Percentiles rank a stretch among this genome's conserved stretches.
Evolutionary conservation across 352 stramenopile species (phyloP).

Genomic region (Globisporangium orthogonon): DNA sequence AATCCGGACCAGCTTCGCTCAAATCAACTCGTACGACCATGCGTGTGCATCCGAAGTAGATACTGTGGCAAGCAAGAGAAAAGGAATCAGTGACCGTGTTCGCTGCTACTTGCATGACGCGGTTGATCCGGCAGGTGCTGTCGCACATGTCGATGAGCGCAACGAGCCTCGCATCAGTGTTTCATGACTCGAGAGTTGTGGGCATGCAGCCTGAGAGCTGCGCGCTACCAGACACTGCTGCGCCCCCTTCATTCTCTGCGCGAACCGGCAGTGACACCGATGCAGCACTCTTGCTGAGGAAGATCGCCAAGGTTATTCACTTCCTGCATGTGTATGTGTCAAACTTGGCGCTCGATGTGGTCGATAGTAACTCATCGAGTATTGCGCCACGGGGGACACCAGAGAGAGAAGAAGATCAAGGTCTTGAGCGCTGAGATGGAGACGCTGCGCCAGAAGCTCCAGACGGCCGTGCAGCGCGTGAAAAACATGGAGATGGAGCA

Average conservation of each 20-base stretch:
- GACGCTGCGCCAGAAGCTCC: constrained; percentile 32
- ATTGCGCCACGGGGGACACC: background rate
- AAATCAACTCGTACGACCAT: constrained; percentile 19
- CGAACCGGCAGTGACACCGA: constrained; percentile 1
- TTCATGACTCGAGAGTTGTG: background rate
- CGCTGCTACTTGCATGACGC: background rate
- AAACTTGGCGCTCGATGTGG: background rate
- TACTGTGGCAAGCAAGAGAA: background rate
- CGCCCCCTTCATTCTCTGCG: background rate
- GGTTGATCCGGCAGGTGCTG: background rate
- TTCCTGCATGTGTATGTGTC: background rate
- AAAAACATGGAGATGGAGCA: constrained; percentile 82
- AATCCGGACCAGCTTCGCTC: constrained; percentile 9
- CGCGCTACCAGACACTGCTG: background rate
- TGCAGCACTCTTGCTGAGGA: constrained; percentile 11
- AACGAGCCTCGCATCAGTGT: constrained; percentile 3
- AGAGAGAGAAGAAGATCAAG: constrained; percentile 59
- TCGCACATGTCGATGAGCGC: constrained; percentile 1
- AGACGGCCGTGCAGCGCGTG: constrained; percentile 45
- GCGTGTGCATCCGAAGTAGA: background rate
- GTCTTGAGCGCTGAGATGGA: constrained; percentile 26
- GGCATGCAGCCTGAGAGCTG: background rate
- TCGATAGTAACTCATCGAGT: background rate
- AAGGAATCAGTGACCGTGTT: background rate
- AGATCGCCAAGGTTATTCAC: constrained; percentile 15